Base-by-base conservation (phyloP, 805 yeast genomes). In the Myxozyma kluyveri region DNA sequence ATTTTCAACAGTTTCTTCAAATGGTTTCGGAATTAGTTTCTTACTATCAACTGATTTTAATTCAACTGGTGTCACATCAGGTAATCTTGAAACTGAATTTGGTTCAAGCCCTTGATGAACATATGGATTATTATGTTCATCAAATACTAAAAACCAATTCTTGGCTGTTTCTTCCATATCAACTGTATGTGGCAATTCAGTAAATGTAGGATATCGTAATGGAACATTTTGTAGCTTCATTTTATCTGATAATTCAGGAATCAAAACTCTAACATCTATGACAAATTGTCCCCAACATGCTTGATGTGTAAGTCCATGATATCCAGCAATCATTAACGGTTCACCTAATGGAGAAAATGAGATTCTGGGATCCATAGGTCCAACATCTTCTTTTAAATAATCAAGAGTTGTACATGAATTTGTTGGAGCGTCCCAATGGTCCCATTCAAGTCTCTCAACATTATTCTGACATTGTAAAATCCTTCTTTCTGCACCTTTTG, bases 331-430 rank as follows among this genome's bases (percentile, higher is more conserved):
- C 47, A 55, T 27, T 14, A 55, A 21, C 4, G 59, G 59, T 42
- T 55, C 59, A 10, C 59, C 59, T n/a, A 27, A 9, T 5, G 58
- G 58, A 12, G 58, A 52, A 31, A 47, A 42, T 31, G 52, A 53
- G 21, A 47, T 18, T 9, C 57, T 49, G 3, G 58, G 49, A 26
- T 55, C 59, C 37, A 18, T 18, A 14, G 42, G 50, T 10, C 57
- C 57, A 24, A 43, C 46, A 19, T 37, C 21, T 5, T 22, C 7
- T 14, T 32, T 37, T 21, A 55, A 41, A 7, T 39, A 7, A 22
- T 47, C 27, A 6, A 10, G 22, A 2, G 42, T 47, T 3, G 29
- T n/a, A 44, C 57, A 54, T 7, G 43, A 22, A 17, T 53, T 52
- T 10, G 21, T 12, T 5, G 52, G 50, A 5, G 52, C 22, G 21